A percentile compares a stretch with the other conserved stretches of the same genome.
Evolutionary conservation across 805 yeast genomes (phyloP).

Genomic region (Candida morakotiae): DNA sequence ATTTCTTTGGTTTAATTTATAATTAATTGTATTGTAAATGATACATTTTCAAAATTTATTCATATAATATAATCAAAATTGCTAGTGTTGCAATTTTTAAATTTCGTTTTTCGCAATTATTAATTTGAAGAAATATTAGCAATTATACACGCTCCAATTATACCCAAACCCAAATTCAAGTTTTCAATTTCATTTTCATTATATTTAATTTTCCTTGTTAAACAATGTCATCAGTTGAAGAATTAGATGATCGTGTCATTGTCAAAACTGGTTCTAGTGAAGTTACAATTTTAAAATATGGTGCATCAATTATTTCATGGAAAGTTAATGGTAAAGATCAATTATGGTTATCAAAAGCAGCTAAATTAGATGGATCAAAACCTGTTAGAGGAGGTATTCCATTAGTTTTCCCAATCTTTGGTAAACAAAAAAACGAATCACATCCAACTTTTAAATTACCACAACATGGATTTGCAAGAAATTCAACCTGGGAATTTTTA

Average conservation of each 20-base stretch:
- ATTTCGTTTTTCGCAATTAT: too few relatives aligned
- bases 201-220: too few relatives aligned
- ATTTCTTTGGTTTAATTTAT: too few relatives aligned
- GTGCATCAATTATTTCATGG: conserved; percentile 91
- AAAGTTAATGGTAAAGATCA: conserved; percentile 64
- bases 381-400: conserved; percentile 99
- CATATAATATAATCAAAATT: too few relatives aligned
- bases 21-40: too few relatives aligned
- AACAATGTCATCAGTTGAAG: conserved; percentile 67
- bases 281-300: conserved; percentile 73
- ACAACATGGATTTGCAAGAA: conserved; percentile 96
- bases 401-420: conserved; percentile 90
- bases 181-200: too few relatives aligned
- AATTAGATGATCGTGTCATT: conserved; percentile 58
- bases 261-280: conserved; percentile 51
- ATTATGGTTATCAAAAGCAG: conserved; percentile 75
- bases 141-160: too few relatives aligned
- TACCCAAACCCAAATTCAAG: too few relatives aligned
- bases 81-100: too few relatives aligned
- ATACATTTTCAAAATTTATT: too few relatives aligned
- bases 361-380: conserved; percentile 84
- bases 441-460: conserved; percentile 68
- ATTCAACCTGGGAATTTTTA: conserved; percentile 86
- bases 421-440: conserved; percentile 52
- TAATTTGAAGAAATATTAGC: too few relatives aligned